A percentile compares a stretch with the other conserved stretches of the same genome.
Conservation (phyloP, 345 rosid species). For the Microthlaspi erraticum region DNA sequence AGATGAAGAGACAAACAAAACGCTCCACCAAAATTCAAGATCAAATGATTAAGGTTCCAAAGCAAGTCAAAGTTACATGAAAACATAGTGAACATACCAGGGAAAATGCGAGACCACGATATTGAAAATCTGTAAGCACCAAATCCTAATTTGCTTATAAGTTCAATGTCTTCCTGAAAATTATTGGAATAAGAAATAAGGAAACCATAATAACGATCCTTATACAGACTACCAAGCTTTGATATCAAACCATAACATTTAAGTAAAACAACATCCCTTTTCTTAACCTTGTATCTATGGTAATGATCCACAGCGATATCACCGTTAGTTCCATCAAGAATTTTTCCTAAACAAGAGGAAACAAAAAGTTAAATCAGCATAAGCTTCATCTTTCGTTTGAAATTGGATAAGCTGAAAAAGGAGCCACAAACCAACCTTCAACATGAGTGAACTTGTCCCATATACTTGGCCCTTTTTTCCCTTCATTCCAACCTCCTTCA, state of each 20-base stretch:
- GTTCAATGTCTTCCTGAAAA: slow-evolving; percentile 81
- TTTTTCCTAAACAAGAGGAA: slow-evolving; percentile 53
- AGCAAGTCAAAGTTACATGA: not conserved
- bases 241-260: not conserved
- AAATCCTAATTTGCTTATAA: slow-evolving; percentile 73
- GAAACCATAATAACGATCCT: not conserved
- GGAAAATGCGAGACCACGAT: slow-evolving; percentile 93
- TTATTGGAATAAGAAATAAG: slow-evolving; percentile 19
- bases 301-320: slow-evolving; percentile 83
- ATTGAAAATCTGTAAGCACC: slow-evolving; percentile 87
- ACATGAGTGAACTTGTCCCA: slow-evolving; percentile 86
- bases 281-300: slow-evolving; percentile 73
- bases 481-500: slow-evolving; percentile 87
- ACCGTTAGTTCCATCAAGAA: slow-evolving; percentile 72
- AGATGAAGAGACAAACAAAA: slow-evolving; percentile 4
- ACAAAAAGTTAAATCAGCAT: slow-evolving; percentile 10
- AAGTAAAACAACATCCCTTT: not conserved
- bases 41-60: slow-evolving; percentile 11
- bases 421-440: slow-evolving; percentile 61
- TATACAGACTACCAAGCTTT: not conserved
- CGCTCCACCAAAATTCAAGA: not conserved
- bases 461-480: slow-evolving; percentile 75
- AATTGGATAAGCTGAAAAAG: not conserved
- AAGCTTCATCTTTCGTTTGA: not conserved
- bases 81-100: slow-evolving; percentile 53